Conservation (phyloP, 768 basidiomycete species). For the Russula lepida region DNA sequence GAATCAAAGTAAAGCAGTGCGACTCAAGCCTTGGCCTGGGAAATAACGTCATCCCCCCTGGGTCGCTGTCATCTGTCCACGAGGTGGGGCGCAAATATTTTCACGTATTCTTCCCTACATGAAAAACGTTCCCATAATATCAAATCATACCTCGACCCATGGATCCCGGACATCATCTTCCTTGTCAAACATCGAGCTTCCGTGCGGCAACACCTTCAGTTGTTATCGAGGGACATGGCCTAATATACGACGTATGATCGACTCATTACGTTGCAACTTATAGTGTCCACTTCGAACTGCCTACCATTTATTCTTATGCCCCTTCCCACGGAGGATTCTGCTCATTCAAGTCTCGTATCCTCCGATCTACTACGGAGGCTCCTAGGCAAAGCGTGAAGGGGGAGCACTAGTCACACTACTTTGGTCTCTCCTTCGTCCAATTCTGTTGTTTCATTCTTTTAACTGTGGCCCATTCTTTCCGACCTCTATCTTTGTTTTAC, state of each 20-base stretch:
- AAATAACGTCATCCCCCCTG: not conserved
- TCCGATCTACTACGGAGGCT: too few species aligned
- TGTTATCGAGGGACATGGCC: not conserved
- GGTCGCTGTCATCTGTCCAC: not conserved
- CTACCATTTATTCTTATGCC: not conserved
- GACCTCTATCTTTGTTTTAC: not conserved
- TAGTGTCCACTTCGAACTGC: not conserved
- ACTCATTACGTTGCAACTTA: not conserved
- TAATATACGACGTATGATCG: not conserved
- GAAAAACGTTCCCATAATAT: not conserved
- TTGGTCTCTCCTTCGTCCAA: not conserved
- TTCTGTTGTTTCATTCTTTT: not conserved
- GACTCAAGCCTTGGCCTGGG: not conserved
- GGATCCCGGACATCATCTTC: not conserved
- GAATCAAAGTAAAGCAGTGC: not conserved
- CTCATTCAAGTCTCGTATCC: too few species aligned
- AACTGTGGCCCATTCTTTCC: not conserved
- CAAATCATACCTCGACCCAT: too few species aligned
- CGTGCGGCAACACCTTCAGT: not conserved
- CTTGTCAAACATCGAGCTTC: not conserved
- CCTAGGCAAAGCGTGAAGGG: not conserved
- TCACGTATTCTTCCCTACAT: not conserved
- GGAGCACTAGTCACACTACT: not conserved
- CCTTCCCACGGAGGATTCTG: not conserved
- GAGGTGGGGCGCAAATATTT: not conserved